phyloP scores from a whole-genome alignment of 2,329 filamentous ascomycete species.

The Cryphonectria japonica region DNA sequence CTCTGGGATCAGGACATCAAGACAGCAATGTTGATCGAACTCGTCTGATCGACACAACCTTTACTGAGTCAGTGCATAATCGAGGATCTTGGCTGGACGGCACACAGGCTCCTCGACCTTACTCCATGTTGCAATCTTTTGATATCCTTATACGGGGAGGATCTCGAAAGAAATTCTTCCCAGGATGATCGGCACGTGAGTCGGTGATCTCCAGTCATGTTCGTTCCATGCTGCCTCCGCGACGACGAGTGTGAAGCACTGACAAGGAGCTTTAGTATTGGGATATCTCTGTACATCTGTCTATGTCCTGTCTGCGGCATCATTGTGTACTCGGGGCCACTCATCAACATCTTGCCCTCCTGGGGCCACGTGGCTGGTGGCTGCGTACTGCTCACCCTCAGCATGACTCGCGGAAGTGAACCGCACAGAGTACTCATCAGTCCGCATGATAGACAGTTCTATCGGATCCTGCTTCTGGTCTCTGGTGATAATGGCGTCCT shows the following conservation, averaged over 20 bases:
- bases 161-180: background rate
- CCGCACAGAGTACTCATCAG: conserved; percentile 20
- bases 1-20: background rate
- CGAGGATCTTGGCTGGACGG: no score
- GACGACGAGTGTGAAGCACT: background rate
- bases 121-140: background rate
- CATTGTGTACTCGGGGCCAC: background rate
- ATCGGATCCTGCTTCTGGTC: conserved; percentile 7
- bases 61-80: background rate
- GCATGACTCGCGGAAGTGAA: background rate
- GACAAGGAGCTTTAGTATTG: background rate
- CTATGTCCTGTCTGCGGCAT: background rate
- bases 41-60: background rate
- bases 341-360: background rate
- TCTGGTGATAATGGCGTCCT: background rate
- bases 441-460: conserved; percentile 16
- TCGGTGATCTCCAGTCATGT: background rate
- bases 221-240: background rate
- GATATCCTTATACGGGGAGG: background rate
- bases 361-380: background rate
- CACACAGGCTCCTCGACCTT: background rate
- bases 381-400: background rate
- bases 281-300: conserved; percentile 1
- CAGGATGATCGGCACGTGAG: background rate
- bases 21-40: background rate